phyloP scores from a whole-genome alignment of 2,329 filamentous ascomycete species.

The Apiospora marii region DNA sequence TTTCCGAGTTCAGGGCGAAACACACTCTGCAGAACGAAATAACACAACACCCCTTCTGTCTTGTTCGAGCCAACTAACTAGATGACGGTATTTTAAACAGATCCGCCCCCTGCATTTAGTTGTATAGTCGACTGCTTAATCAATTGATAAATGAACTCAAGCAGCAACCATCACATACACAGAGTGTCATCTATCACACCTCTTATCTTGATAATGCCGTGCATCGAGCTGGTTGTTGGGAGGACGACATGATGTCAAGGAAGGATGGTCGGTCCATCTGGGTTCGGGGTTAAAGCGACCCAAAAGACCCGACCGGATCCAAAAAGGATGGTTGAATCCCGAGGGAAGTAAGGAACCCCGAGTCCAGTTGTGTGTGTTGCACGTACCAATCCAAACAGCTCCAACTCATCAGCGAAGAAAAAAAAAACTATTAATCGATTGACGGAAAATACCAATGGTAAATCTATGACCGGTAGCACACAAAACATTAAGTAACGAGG shows the following conservation, averaged over 20 bases:
- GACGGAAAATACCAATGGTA: neutral
- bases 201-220: neutral
- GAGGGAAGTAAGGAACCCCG: conserved; percentile 4
- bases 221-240: neutral
- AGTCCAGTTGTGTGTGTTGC: conserved; percentile 9
- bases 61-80: neutral
- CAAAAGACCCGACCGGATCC: conserved; percentile 5
- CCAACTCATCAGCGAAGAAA: neutral
- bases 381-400: neutral
- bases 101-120: neutral
- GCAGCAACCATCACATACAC: neutral
- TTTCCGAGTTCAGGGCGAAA: conserved; percentile 18
- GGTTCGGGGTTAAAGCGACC: conserved; percentile 16
- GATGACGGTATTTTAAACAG: neutral
- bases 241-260: neutral
- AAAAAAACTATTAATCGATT: neutral
- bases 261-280: neutral
- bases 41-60: neutral
- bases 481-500: neutral
- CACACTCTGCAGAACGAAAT: neutral
- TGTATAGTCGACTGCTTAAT: neutral
- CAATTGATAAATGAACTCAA: neutral
- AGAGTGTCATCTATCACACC: neutral
- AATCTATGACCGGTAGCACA: conserved; percentile 1
- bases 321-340: conserved; percentile 2